Evolutionary conservation across 345 rosid species (phyloP).

Genomic region (Chamaenerion angustifolium): DNA sequence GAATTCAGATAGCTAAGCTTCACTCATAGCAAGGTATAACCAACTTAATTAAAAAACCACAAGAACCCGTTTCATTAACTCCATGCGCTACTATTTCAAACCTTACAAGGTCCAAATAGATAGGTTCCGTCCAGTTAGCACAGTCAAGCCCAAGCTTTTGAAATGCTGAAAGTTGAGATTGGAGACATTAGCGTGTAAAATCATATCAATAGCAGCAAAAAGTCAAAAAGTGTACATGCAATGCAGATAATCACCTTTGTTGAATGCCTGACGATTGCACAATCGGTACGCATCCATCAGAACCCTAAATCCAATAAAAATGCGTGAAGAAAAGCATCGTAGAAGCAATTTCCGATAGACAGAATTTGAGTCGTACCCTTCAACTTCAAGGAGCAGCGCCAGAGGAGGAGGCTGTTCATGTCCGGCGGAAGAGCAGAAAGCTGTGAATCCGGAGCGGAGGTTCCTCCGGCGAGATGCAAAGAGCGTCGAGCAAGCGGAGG

Average conservation of each 20-base stretch:
- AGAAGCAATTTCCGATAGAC: neutral
- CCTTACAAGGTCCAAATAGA: conserved; percentile 70
- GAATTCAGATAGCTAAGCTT: no score
- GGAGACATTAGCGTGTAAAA: neutral
- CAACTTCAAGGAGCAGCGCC: conserved; percentile 80
- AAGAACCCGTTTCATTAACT: neutral
- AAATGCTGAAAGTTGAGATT: conserved; percentile 41
- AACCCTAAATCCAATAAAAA: conserved; percentile 28
- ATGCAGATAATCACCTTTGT: conserved; percentile 26
- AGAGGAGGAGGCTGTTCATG: conserved; percentile 37
- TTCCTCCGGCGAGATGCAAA: conserved; percentile 17
- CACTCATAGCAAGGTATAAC: no score
- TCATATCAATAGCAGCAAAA: neutral
- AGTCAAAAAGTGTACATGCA: neutral
- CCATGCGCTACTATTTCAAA: conserved; percentile 11
- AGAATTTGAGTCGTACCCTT: conserved; percentile 34
- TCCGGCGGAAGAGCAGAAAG: conserved; percentile 23
- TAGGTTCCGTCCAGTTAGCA: conserved; percentile 84
- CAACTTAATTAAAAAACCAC: no score
- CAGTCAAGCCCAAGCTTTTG: conserved; percentile 92
- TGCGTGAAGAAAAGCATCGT: neutral
- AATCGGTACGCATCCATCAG: conserved; percentile 69
- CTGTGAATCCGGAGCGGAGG: conserved; percentile 17
- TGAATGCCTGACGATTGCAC: conserved; percentile 78
- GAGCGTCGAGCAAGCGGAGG: conserved; percentile 16